Percentiles rank a stretch among this genome's conserved stretches.
Evolutionary conservation across 2,329 filamentous ascomycete genomes (phyloP).

Genomic region (Alternaria ventricosa): DNA sequence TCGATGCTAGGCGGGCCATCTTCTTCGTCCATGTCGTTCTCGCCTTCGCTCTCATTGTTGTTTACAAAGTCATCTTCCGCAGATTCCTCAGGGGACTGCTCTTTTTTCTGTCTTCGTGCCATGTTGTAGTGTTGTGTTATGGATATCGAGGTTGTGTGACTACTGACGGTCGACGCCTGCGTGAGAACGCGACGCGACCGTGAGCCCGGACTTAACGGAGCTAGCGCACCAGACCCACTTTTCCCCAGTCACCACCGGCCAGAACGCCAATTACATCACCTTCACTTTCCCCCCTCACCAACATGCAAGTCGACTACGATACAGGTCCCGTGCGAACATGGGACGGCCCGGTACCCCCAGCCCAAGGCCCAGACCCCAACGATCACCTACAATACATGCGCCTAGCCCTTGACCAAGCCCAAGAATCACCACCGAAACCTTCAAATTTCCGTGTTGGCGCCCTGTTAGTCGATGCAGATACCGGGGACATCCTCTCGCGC

Average conservation of each 20-base stretch:
- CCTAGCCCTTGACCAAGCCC: conserved; percentile 76
- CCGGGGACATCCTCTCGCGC: conserved; percentile 70
- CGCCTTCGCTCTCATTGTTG: conserved; percentile 55
- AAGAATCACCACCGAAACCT: conserved; percentile 80
- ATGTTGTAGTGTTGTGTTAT: conserved; percentile 10
- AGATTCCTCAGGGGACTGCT: conserved; percentile 3
- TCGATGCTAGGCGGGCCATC: conserved; percentile 70
- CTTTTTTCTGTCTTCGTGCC: conserved; percentile 13
- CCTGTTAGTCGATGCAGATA: conserved; percentile 70
- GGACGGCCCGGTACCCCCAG: conserved; percentile 27
- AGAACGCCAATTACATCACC: conserved; percentile 11
- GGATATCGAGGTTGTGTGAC: conserved; percentile 3
- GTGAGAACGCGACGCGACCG: conserved; percentile 33
- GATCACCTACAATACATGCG: conserved; percentile 63
- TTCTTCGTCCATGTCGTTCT: conserved; percentile 31
- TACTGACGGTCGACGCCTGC: neutral
- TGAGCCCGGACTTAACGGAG: conserved; percentile 32
- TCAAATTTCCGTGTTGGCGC: conserved; percentile 95
- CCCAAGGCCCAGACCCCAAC: conserved; percentile 27
- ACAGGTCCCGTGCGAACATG: conserved; percentile 26
- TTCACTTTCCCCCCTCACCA: conserved; percentile 14
- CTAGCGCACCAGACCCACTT: conserved; percentile 12
- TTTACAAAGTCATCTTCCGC: conserved; percentile 22
- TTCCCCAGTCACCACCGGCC: neutral
- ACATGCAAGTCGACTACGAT: conserved; percentile 26